Evolutionary conservation across 441 rosid species (phyloP).

Genomic region (Omphalea diandra): DNA sequence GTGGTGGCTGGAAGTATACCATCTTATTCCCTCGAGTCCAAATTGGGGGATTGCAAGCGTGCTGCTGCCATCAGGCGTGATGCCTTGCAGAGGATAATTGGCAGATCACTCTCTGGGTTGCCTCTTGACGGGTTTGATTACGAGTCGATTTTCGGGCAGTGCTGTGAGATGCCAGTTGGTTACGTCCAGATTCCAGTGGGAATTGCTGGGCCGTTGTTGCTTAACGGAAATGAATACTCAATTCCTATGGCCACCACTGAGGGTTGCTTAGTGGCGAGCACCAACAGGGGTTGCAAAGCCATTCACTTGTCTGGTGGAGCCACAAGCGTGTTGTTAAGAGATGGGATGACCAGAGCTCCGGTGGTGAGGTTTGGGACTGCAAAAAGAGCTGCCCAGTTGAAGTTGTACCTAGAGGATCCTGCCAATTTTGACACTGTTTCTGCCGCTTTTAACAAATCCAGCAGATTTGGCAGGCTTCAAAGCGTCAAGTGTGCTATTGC

Average conservation of each 20-base stretch:
- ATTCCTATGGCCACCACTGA: constrained; percentile 97
- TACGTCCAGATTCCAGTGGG: constrained; percentile 88
- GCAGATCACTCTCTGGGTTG: constrained; percentile 57
- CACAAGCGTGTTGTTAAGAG: constrained; percentile 54
- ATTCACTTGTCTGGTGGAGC: constrained; percentile 73
- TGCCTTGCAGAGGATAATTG: constrained; percentile 68
- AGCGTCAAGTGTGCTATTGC: constrained; percentile 58
- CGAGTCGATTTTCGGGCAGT: constrained; percentile 70
- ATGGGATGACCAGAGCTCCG: constrained; percentile 90
- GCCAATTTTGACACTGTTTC: constrained; percentile 60
- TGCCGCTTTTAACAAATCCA: constrained; percentile 72
- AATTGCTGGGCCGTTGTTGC: constrained; percentile 70
- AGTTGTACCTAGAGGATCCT: constrained; percentile 77
- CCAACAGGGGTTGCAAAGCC: constrained; percentile 88
- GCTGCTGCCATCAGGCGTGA: no score
- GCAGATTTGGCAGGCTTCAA: constrained; percentile 78
- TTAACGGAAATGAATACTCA: constrained; percentile 64
- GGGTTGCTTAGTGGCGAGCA: constrained; percentile 82
- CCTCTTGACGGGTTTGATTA: constrained; percentile 86
- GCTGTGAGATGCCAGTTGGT: constrained; percentile 96
- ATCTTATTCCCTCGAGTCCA: constrained; percentile 62
- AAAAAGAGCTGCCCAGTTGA: constrained; percentile 67
- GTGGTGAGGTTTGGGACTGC: constrained; percentile 69
- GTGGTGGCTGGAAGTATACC: constrained; percentile 59
- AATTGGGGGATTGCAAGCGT: constrained; percentile 69